Conservation (phyloP, 2,329 filamentous ascomycete species). For the Trematosphaeria pertusa region DNA sequence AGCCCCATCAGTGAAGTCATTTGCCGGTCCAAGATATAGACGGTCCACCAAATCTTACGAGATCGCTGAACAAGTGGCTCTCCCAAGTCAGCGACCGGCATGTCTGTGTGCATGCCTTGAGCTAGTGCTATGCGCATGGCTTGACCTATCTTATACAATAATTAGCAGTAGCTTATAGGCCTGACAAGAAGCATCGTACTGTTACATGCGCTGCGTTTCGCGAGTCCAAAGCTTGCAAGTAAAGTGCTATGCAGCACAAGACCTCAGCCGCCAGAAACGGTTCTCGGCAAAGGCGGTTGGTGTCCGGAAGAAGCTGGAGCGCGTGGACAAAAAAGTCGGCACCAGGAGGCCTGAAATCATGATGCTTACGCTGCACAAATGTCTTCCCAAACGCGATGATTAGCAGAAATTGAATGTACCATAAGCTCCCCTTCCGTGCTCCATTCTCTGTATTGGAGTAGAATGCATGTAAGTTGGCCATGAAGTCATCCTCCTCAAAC, state of each 20-base stretch:
- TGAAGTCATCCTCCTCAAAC: constrained; percentile 62
- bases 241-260: constrained; percentile 60
- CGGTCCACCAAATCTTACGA: constrained; percentile 62
- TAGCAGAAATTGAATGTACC: constrained; percentile 62
- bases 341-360: constrained; percentile 51
- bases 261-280: constrained; percentile 58
- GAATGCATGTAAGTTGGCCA: constrained; percentile 52
- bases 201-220: constrained; percentile 55
- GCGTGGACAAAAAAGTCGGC: constrained; percentile 70
- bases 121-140: constrained; percentile 59
- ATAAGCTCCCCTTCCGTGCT: constrained; percentile 46
- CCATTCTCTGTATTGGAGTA: constrained; percentile 45
- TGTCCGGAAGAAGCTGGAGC: constrained; percentile 60
- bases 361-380: constrained; percentile 52
- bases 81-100: constrained; percentile 54
- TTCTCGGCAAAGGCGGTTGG: constrained; percentile 52
- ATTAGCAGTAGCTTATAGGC: background rate
- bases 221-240: constrained; percentile 60
- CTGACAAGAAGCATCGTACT: constrained; percentile 37
- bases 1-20: constrained; percentile 63
- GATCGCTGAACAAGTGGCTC: constrained; percentile 54
- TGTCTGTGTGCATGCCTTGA: constrained; percentile 61
- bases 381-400: constrained; percentile 64
- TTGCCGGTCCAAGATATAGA: constrained; percentile 61
- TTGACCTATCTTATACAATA: constrained; percentile 54